phyloP scores from a whole-genome alignment of 345 rosid species.

The Euphorbia pulcherrima region DNA sequence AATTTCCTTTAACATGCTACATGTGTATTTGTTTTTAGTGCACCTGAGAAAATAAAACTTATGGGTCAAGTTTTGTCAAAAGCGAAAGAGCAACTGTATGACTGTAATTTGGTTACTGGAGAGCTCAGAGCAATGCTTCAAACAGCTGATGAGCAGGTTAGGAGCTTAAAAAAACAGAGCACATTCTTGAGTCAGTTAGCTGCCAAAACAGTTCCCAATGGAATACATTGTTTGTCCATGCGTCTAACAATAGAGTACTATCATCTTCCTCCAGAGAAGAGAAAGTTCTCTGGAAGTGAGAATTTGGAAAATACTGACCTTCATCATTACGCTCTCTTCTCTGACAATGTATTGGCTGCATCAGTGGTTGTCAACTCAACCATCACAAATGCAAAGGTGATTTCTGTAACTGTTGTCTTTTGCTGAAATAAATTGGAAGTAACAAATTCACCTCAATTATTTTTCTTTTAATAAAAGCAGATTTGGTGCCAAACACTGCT shows the following conservation, averaged over 20 bases:
- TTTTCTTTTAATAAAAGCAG: background rate
- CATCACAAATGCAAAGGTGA: conserved; percentile 86
- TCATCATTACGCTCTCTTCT: conserved; percentile 92
- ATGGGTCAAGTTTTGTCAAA: conserved; percentile 87
- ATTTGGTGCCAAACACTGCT: background rate
- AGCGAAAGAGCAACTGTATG: conserved; percentile 78
- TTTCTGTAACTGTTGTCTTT: conserved; percentile 6
- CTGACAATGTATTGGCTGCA: conserved; percentile 99
- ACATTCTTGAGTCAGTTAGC: conserved; percentile 97
- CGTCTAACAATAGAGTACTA: conserved; percentile 90
- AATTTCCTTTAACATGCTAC: conserved; percentile 5
- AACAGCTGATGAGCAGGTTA: conserved; percentile 92
- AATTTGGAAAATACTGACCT: conserved; percentile 82
- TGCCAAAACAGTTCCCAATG: conserved; percentile 94
- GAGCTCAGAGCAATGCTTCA: conserved; percentile 98
- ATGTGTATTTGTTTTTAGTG: conserved; percentile 40
- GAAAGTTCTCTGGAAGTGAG: conserved; percentile 81
- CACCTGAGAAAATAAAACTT: conserved; percentile 70
- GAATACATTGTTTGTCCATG: conserved; percentile 94
- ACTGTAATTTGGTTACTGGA: conserved; percentile 91
- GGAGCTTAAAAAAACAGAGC: conserved; percentile 98
- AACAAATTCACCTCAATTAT: background rate
- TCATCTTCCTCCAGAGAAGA: conserved; percentile 85
- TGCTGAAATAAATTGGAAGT: background rate
- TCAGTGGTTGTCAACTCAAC: conserved; percentile 99